Base-by-base conservation (phyloP, 2,329 filamentous ascomycete genomes). In the Aspergillus tanneri region DNA sequence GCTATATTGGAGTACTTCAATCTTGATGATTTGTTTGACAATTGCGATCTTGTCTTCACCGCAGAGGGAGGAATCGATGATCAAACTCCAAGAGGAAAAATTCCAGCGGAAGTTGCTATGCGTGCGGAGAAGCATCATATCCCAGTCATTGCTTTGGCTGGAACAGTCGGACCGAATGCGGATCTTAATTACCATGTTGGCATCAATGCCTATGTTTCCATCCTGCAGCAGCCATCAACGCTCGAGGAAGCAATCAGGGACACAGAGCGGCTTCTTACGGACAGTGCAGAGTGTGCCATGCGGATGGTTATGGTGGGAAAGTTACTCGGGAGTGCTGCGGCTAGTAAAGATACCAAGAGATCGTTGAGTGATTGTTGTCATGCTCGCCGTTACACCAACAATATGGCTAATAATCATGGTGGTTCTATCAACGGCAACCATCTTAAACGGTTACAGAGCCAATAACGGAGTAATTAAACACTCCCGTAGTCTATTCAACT, bases 51-150 rank as follows among this genome's bases (percentile, higher is more conserved):
- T 6, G 74, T 79, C 0, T 67, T 80, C 52, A 80, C 77, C 0
- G 77, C 76, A 2, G 78, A 81, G 55, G 77, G 78, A 1, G 74
- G 75, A 8, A 70, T 80, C 12, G 78, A 80, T 52, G 69, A 71
- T 37, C 77, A 80, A 53, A 78, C 76, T 0, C 72, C 76, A 0
- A 64, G 69, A 35, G 78, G 77, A 2, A 80, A 80, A 57, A 78
- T 80, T 53, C 77, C 78, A 7, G 76, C 72, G 3, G 77, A 80
- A 57, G 71, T 81, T 21, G 77, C 76, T 8, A 64, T 69, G 43
- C 68, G 75, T 8, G 77, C 77, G 3, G 75, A 73, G 56, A 62
- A 64, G 43, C 69, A 69, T 50, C 69, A 71, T 4, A 65, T 76
- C 3, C 75, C 76, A 0, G 77, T 80, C 2, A 74, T 77, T 41